Evolutionary conservation across 2,329 filamentous ascomycete genomes (phyloP), one percentile per base, ranked within the genome.

Genomic region (Aurifilum marmelostoma): DNA sequence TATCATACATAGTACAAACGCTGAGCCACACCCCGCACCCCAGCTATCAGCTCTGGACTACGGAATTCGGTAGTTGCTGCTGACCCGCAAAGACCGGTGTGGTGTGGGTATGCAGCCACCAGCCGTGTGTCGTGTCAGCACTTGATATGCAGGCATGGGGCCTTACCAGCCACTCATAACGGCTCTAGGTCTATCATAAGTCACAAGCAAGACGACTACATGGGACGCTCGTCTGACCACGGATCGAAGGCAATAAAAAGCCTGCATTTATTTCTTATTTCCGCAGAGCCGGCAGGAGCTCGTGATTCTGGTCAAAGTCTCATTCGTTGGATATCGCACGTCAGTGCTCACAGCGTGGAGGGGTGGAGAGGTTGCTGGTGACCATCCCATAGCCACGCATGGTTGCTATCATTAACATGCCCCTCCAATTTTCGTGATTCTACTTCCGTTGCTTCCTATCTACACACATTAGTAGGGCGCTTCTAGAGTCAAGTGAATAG

Each of bases 1-100:
- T 59, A 29, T n/a, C n/a, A 14, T 29, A 59, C 32, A 32, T n/a
- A n/a, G n/a, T 8, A 34, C 34, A 34, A 3, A 37, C 34, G 32
- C 58, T n/a, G n/a, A 60, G 58, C 32, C 58, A 60, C 58, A 37
- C 58, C n/a, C n/a, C n/a, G n/a, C n/a, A n/a, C n/a, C n/a, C n/a
- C n/a, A n/a, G n/a, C n/a, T n/a, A n/a, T n/a, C n/a, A n/a, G n/a
- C n/a, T n/a, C n/a, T n/a, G n/a, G n/a, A n/a, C n/a, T n/a, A 12
- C 66, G 66, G 61, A 24, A 5, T 67, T 67, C 66, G 66, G 66
- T 32, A 27, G 54, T 67, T 65, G 34, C 24, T 39, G 3, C 52
- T 32, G 32, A 3, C 11, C 12, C n/a, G 43, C 27, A 18, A 16
- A 11, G 24, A 24, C 11, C 9, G 52, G 27, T 32, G 24, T 56